Evolutionary conservation across 768 basidiomycete genomes (phyloP).

Genomic region (Austroboletus festivus): DNA sequence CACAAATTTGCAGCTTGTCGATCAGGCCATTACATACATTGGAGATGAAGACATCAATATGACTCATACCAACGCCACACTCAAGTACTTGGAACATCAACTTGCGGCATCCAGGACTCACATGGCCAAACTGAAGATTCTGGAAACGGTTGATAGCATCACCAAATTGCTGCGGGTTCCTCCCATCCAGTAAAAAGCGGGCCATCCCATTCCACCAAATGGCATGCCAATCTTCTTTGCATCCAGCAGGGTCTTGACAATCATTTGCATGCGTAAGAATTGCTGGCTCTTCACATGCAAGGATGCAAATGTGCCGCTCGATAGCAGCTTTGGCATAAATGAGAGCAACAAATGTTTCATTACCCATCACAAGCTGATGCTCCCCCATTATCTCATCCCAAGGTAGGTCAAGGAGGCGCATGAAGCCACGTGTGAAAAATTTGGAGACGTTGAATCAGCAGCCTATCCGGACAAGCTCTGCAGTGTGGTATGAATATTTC

Average conservation of each 20-base stretch:
- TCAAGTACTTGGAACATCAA: constrained; percentile 2
- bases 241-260: constrained; percentile 2
- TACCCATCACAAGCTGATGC: no score
- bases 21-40: neutral
- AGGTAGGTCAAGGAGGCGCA: no score
- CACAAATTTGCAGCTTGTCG: no score
- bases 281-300: constrained; percentile 7
- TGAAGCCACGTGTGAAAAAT: neutral
- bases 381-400: no score
- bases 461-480: neutral
- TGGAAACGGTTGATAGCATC: constrained; percentile 12
- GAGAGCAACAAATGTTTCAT: no score
- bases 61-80: neutral
- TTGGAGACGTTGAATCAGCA: neutral
- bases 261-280: neutral
- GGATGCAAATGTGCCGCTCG: no score
- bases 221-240: constrained; percentile 18
- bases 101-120: constrained; percentile 8
- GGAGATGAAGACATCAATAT: neutral
- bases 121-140: constrained; percentile 12
- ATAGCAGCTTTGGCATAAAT: no score
- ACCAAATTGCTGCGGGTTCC: constrained; percentile 11
- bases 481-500: neutral
- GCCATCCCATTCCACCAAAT: constrained; percentile 26
- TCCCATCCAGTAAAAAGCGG: constrained; percentile 16